These are phyloP conservation scores for Podospora sp. DNA, from an alignment of 495 filamentous ascomycete species.

Conservation along the genomic window DNA sequence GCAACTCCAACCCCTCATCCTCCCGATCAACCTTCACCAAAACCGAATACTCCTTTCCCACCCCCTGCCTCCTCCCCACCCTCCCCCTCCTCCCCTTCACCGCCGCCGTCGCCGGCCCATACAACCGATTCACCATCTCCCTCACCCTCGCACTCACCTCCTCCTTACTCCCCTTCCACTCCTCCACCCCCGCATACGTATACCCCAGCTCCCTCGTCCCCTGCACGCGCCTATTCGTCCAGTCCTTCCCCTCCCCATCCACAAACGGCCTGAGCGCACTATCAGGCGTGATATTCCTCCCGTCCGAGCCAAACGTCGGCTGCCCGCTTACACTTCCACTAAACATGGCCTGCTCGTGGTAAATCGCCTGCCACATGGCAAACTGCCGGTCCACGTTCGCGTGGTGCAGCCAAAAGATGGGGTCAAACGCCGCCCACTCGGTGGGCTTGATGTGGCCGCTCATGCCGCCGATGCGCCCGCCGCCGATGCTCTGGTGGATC, in stretches of 20 bases:
- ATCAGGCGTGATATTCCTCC: constrained; percentile 34
- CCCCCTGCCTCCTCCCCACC: background rate
- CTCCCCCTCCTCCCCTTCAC: background rate
- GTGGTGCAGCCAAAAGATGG: constrained; percentile 42
- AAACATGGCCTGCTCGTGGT: constrained; percentile 31
- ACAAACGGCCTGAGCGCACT: constrained; percentile 46
- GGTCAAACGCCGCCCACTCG: constrained; percentile 34
- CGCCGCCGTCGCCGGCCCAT: constrained; percentile 21
- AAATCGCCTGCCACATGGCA: constrained; percentile 42
- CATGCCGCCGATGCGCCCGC: background rate
- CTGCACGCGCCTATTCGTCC: constrained; percentile 38
- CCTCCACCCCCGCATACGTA: constrained; percentile 45
- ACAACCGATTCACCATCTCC: constrained; percentile 34
- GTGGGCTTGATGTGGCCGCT: constrained; percentile 30
- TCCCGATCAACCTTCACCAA: constrained; percentile 32
- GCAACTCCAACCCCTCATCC: constrained; percentile 27
- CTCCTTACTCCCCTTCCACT: constrained; percentile 15
- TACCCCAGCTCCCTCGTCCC: constrained; percentile 42
- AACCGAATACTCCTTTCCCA: constrained; percentile 28
- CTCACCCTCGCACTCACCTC: constrained; percentile 27
- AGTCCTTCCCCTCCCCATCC: constrained; percentile 28
- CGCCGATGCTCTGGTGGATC: constrained; percentile 34
- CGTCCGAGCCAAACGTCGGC: constrained; percentile 33
- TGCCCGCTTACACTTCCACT: constrained; percentile 16
- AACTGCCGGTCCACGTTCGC: constrained; percentile 49